A percentile compares a stretch with the other conserved stretches of the same genome.
These are phyloP conservation scores for Tetrapisispora iriomotensis DNA, from an alignment of 805 yeast species.

Conservation along the genomic window DNA sequence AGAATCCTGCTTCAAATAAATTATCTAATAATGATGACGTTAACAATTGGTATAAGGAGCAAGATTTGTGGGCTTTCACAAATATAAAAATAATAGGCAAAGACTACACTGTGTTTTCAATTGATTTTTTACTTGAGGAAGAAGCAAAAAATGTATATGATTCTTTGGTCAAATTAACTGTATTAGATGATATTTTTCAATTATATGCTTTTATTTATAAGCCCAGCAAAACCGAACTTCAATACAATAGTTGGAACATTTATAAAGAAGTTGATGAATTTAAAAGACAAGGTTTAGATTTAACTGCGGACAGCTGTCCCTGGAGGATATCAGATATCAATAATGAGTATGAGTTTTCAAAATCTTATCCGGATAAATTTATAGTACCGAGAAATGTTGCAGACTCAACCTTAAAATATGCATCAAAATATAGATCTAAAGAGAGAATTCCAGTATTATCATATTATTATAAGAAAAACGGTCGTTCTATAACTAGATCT, in stretches of 20 bases:
- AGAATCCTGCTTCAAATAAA: not conserved
- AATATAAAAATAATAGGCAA: conserved; percentile 66
- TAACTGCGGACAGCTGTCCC: conserved; percentile 25
- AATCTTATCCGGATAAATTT: conserved; percentile 61
- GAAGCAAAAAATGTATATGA: conserved; percentile 65
- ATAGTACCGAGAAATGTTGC: conserved; percentile 71
- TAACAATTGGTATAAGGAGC: conserved; percentile 14
- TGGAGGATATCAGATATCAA: conserved; percentile 75
- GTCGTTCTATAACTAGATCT: conserved; percentile 76
- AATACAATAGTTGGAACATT: conserved; percentile 56
- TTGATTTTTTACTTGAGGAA: conserved; percentile 54
- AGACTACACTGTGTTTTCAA: conserved; percentile 73
- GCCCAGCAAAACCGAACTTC: conserved; percentile 58
- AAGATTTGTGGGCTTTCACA: conserved; percentile 32
- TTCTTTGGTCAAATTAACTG: conserved; percentile 56
- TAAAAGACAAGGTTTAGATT: conserved; percentile 52
- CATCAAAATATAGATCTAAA: conserved; percentile 79
- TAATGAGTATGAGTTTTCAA: conserved; percentile 51
- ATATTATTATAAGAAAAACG: conserved; percentile 59
- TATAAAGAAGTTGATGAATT: conserved; percentile 59
- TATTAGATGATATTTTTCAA: conserved; percentile 40
- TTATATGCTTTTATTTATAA: conserved; percentile 77
- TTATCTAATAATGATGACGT: not conserved
- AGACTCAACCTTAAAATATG: conserved; percentile 74
- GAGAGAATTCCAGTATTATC: conserved; percentile 73